Conservation (phyloP, 1,284 basidiomycete species). For the Ceratobasidium theobromae region DNA sequence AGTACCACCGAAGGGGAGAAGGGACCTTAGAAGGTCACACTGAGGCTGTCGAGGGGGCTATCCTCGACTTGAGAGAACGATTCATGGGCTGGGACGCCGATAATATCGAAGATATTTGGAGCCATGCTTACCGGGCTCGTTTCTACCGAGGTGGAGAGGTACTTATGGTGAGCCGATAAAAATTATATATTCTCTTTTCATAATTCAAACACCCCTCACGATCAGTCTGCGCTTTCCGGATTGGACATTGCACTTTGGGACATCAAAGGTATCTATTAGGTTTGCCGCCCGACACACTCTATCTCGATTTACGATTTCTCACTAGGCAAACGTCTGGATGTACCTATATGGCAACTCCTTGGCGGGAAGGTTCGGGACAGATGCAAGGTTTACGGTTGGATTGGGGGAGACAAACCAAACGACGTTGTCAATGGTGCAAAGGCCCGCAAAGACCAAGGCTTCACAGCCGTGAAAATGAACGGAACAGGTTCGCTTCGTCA, state of each 20-base stretch:
- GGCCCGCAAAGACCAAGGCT: constrained; percentile 66
- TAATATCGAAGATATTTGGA: constrained; percentile 73
- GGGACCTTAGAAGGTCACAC: constrained; percentile 69
- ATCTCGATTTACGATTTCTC: background rate
- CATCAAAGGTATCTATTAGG: constrained; percentile 58
- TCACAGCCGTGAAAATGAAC: constrained; percentile 80
- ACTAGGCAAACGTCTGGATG: constrained; percentile 61
- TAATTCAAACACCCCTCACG: background rate
- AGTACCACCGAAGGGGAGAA: constrained; percentile 49
- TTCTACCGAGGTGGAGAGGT: constrained; percentile 77
- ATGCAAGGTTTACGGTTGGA: constrained; percentile 65
- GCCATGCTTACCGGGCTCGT: constrained; percentile 60
- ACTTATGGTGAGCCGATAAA: constrained; percentile 66
- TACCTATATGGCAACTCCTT: constrained; percentile 72
- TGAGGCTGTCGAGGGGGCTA: constrained; percentile 74
- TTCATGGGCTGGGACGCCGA: constrained; percentile 69
- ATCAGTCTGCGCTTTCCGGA: constrained; percentile 52
- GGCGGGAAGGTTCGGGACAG: constrained; percentile 68
- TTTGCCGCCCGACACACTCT: background rate
- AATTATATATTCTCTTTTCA: constrained; percentile 39
- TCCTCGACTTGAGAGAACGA: constrained; percentile 59
- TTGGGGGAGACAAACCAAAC: constrained; percentile 69
- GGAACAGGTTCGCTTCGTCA: constrained; percentile 51
- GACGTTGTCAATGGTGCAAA: constrained; percentile 64
- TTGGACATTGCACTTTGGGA: constrained; percentile 65